These are phyloP conservation scores for Lagenaria siceraria DNA, from an alignment of 306 rosid species.

Conservation along the genomic window DNA sequence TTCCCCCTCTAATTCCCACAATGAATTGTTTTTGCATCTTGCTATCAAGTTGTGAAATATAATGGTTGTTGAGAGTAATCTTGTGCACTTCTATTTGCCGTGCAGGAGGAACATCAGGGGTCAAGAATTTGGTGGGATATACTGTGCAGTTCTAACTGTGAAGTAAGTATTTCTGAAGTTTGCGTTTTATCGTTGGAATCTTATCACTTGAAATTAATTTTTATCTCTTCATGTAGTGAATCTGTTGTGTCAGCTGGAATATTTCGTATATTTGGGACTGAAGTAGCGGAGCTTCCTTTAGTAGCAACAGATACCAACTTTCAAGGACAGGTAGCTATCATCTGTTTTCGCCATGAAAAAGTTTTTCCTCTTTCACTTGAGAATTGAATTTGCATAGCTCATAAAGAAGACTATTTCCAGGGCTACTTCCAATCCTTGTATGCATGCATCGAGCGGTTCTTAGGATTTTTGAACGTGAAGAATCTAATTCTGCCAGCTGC, in stretches of 20 bases:
- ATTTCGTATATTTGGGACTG: constrained; percentile 76
- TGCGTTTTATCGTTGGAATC: background rate
- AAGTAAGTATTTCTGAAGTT: constrained; percentile 43
- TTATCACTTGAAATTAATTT: background rate
- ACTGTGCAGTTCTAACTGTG: constrained; percentile 78
- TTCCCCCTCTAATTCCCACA: background rate
- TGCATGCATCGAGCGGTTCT: constrained; percentile 53
- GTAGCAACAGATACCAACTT: constrained; percentile 66
- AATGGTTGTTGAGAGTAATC: background rate
- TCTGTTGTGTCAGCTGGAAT: constrained; percentile 68
- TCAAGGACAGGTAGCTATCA: constrained; percentile 68
- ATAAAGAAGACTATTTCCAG: constrained; percentile 17
- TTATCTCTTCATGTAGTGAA: constrained; percentile 20
- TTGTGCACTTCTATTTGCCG: background rate
- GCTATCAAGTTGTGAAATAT: background rate
- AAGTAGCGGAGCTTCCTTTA: constrained; percentile 89
- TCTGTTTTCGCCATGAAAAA: background rate
- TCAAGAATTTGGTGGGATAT: constrained; percentile 83
- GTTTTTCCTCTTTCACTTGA: background rate
- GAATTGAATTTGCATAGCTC: background rate
- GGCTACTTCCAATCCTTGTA: constrained; percentile 62
- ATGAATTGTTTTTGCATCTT: background rate
- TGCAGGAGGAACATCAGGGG: constrained; percentile 58
- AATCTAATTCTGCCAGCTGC: constrained; percentile 63
- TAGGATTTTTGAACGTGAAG: constrained; percentile 37